These are phyloP conservation scores for Wallacemonas sp. DNA, from an alignment of 208 protist species.

Conservation along the genomic window DNA sequence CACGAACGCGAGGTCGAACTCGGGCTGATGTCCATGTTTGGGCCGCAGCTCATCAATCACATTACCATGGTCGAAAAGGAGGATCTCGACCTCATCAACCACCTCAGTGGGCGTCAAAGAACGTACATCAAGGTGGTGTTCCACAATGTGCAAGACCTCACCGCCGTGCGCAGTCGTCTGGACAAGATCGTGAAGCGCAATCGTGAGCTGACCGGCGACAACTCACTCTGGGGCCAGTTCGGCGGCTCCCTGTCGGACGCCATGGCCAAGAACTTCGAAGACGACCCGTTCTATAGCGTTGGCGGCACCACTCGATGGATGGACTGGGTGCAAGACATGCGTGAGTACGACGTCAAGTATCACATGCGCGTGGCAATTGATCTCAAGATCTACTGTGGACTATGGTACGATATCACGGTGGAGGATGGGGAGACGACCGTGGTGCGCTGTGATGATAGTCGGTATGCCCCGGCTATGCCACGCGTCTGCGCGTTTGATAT, in stretches of 20 bases:
- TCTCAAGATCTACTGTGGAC: conserved; percentile 90
- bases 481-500: conserved; percentile 98
- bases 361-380: conserved; percentile 98
- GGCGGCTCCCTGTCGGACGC: conserved; percentile 63
- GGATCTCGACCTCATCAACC: conserved; percentile 96
- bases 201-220: conserved; percentile 41
- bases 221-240: conserved; percentile 46
- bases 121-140: conserved; percentile 96
- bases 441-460: conserved; percentile 77
- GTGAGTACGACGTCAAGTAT: conserved; percentile 99
- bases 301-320: conserved; percentile 58
- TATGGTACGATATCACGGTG: conserved; percentile 96
- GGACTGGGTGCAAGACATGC: conserved; percentile 96
- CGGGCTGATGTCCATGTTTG: conserved; percentile 90
- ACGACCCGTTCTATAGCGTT: conserved; percentile 31
- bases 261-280: conserved; percentile 73
- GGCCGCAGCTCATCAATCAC: conserved; percentile 70
- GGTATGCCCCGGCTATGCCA: conserved; percentile 91
- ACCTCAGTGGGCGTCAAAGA: conserved; percentile 93
- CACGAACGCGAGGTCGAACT: conserved; percentile 95
- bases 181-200: conserved; percentile 86
- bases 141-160: conserved; percentile 92
- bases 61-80: conserved; percentile 92
- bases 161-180: conserved; percentile 82
- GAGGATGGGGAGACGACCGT: conserved; percentile 68